These are phyloP conservation scores for Candida adriatica DNA, from an alignment of 805 yeast genomes.

Conservation along the genomic window DNA sequence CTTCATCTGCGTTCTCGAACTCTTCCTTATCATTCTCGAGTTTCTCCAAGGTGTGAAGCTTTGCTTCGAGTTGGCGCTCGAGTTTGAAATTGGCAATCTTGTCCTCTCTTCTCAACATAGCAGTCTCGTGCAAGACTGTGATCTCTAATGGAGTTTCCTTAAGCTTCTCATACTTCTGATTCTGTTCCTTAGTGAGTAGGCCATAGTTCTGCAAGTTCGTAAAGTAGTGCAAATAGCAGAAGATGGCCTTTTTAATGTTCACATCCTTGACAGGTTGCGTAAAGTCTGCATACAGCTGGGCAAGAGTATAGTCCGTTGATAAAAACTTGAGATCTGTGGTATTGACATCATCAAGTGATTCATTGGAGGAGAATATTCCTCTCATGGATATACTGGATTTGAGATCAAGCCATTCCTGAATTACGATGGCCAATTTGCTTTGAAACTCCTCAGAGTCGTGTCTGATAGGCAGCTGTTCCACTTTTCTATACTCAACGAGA, in stretches of 20 bases:
- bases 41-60: constrained; percentile 35
- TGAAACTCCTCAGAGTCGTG: constrained; percentile 40
- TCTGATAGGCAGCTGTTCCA: constrained; percentile 23
- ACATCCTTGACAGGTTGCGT: constrained; percentile 24
- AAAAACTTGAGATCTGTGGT: constrained; percentile 58
- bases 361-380: constrained; percentile 66
- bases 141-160: constrained; percentile 28
- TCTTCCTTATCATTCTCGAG: constrained; percentile 28
- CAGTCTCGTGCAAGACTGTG: constrained; percentile 30
- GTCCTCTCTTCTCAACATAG: constrained; percentile 45
- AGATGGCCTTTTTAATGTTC: constrained; percentile 36
- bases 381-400: constrained; percentile 37
- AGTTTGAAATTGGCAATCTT: constrained; percentile 63
- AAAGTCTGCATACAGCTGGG: constrained; percentile 25
- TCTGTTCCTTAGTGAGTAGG: constrained; percentile 33
- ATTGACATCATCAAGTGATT: constrained; percentile 58
- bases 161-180: constrained; percentile 30
- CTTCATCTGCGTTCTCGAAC: constrained; percentile 50
- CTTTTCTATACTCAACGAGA: background rate
- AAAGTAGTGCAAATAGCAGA: constrained; percentile 38
- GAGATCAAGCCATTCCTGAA: constrained; percentile 39
- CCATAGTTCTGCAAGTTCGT: constrained; percentile 38
- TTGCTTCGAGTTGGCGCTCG: constrained; percentile 45
- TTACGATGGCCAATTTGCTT: constrained; percentile 26
- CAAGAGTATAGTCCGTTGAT: constrained; percentile 54